These are phyloP conservation scores for Cadophora luteo-olivacea DNA, from an alignment of 2,329 filamentous ascomycete genomes.

Conservation along the genomic window DNA sequence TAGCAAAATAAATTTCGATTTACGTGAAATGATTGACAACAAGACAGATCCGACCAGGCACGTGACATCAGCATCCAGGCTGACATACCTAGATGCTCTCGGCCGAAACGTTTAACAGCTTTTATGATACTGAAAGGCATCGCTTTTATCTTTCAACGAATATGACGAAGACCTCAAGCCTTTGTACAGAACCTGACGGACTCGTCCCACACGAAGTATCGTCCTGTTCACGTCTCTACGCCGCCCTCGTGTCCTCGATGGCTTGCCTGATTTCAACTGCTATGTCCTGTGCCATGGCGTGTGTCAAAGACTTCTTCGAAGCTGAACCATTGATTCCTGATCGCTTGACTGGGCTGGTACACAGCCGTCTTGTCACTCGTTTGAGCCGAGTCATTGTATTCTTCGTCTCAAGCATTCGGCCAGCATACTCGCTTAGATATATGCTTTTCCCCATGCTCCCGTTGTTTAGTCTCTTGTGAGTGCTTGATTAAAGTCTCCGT, in stretches of 20 bases:
- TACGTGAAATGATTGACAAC: neutral
- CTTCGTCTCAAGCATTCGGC: neutral
- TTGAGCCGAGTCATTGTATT: neutral
- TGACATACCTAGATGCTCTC: neutral
- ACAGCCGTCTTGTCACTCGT: neutral
- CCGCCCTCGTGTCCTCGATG: neutral
- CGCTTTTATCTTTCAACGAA: too few species aligned
- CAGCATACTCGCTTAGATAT: neutral
- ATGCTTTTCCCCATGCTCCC: neutral
- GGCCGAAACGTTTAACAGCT: neutral
- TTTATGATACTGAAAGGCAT: too few species aligned
- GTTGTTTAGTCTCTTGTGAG: neutral
- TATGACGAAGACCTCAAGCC: too few species aligned
- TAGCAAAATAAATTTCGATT: neutral
- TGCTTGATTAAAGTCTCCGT: too few species aligned
- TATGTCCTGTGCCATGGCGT: neutral
- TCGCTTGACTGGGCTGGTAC: neutral
- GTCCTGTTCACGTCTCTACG: neutral
- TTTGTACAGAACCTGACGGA: too few species aligned
- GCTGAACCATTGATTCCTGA: neutral
- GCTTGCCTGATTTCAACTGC: neutral
- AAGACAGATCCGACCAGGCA: neutral
- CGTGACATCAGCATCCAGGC: neutral
- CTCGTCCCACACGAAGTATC: neutral
- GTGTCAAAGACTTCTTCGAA: constrained; percentile 5